Percentiles rank a stretch among this genome's conserved stretches.
phyloP scores from a whole-genome alignment of 768 basidiomycete species.

The Tulasnella sp. region DNA sequence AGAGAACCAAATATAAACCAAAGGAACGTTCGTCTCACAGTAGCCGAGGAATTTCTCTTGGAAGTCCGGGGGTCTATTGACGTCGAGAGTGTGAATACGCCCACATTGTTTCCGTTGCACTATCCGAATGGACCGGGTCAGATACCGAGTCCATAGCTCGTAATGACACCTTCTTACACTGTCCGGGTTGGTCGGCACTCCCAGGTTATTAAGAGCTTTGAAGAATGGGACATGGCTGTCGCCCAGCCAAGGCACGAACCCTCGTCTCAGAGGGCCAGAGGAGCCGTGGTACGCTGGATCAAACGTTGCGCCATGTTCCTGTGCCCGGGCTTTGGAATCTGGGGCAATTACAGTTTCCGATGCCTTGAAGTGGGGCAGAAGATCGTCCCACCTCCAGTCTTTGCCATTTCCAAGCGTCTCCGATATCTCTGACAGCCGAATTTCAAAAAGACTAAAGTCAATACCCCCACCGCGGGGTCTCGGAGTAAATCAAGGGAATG shows the following conservation, averaged over 20 bases:
- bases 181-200: conserved; percentile 28
- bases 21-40: not conserved
- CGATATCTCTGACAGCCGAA: conserved; percentile 23
- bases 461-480: not conserved
- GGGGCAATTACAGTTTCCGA: conserved; percentile 26
- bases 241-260: conserved; percentile 22
- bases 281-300: conserved; percentile 26
- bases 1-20: not conserved
- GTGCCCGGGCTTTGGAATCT: conserved; percentile 16
- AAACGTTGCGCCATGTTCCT: conserved; percentile 28
- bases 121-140: not conserved
- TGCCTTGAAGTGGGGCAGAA: conserved; percentile 25
- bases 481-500: not conserved
- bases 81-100: conserved; percentile 25
- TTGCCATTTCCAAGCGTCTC: conserved; percentile 24
- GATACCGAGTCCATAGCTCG: not conserved
- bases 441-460: not conserved
- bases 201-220: conserved; percentile 26
- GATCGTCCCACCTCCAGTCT: conserved; percentile 26
- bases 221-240: conserved; percentile 28
- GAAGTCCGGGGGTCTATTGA: conserved; percentile 28
- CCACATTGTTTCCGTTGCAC: conserved; percentile 27
- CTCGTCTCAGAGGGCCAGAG: conserved; percentile 27
- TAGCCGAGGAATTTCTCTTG: conserved; percentile 19
- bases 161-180: conserved; percentile 2